Evolutionary conservation across 2,329 filamentous ascomycete species (phyloP).

Genomic region (Microcyclosporella mali): DNA sequence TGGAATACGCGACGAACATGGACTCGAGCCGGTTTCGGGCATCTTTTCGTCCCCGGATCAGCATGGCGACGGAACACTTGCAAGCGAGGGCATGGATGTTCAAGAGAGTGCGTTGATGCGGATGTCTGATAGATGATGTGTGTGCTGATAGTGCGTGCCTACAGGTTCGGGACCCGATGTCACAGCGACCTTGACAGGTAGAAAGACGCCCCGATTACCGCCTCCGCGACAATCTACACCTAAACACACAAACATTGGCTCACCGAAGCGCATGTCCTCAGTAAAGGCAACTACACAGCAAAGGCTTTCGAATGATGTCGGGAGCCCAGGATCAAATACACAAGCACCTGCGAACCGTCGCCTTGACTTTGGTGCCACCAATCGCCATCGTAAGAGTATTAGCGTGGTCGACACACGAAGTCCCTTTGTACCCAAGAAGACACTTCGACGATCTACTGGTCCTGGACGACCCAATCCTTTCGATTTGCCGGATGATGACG

Average conservation of each 20-base stretch:
- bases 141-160: slow-evolving; percentile 14
- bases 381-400: slow-evolving; percentile 25
- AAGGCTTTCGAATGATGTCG: slow-evolving; percentile 10
- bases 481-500: slow-evolving; percentile 18
- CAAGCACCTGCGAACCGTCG: slow-evolving; percentile 28
- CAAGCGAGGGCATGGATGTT: slow-evolving; percentile 47
- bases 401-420: slow-evolving; percentile 22
- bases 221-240: slow-evolving; percentile 53
- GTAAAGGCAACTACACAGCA: slow-evolving; percentile 42
- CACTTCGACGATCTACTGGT: slow-evolving; percentile 24
- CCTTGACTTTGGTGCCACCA: slow-evolving; percentile 27
- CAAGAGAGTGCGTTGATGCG: slow-evolving; percentile 50
- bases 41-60: slow-evolving; percentile 75
- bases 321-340: slow-evolving; percentile 7
- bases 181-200: slow-evolving; percentile 35
- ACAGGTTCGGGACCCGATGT: slow-evolving; percentile 48
- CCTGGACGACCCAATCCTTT: slow-evolving; percentile 18
- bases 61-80: slow-evolving; percentile 18
- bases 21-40: slow-evolving; percentile 78
- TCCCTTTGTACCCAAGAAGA: slow-evolving; percentile 29
- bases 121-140: slow-evolving; percentile 1
- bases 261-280: slow-evolving; percentile 56
- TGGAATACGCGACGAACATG: slow-evolving; percentile 80
- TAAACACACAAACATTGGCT: slow-evolving; percentile 55
- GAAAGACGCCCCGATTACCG: slow-evolving; percentile 44